Conservation (phyloP, 2,329 filamentous ascomycete genomes). For the Arthroderma uncinatum region DNA sequence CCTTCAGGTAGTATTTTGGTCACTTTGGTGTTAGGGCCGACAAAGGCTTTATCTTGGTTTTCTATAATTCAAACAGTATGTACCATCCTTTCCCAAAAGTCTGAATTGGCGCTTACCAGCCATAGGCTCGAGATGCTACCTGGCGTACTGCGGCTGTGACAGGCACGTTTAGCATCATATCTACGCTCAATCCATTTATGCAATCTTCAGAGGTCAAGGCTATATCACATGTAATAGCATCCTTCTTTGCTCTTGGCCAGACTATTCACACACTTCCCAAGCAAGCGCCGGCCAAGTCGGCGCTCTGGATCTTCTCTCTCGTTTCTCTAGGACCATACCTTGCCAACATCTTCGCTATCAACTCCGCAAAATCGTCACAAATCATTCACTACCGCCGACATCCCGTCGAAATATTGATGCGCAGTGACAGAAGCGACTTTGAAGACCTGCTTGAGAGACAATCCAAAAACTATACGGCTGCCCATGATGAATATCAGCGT, state of each 20-base stretch:
- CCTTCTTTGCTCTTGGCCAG: conserved; percentile 8
- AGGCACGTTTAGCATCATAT: conserved; percentile 9
- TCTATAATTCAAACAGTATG: conserved; percentile 10
- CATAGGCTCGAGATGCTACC: neutral
- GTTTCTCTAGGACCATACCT: conserved; percentile 5
- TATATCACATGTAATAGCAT: conserved; percentile 2
- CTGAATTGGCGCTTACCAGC: neutral
- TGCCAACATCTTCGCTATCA: conserved; percentile 4
- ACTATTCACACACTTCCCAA: conserved; percentile 7
- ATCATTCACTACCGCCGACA: neutral
- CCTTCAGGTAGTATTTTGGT: neutral
- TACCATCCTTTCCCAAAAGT: neutral
- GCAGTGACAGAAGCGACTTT: neutral
- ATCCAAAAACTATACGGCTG: conserved; percentile 6
- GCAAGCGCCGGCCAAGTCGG: neutral
- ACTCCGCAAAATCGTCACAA: neutral
- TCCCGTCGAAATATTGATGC: conserved; percentile 7
- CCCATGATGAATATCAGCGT: conserved; percentile 7
- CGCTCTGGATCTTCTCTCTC: conserved; percentile 6
- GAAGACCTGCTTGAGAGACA: conserved; percentile 2
- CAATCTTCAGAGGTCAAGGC: conserved; percentile 2
- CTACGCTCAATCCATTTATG: conserved; percentile 5
- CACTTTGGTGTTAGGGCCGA: neutral
- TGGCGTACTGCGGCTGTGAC: conserved; percentile 7
- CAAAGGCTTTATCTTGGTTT: conserved; percentile 10